phyloP scores from a whole-genome alignment of 2,329 filamentous ascomycete species.

The Sordariomycetes sp. region DNA sequence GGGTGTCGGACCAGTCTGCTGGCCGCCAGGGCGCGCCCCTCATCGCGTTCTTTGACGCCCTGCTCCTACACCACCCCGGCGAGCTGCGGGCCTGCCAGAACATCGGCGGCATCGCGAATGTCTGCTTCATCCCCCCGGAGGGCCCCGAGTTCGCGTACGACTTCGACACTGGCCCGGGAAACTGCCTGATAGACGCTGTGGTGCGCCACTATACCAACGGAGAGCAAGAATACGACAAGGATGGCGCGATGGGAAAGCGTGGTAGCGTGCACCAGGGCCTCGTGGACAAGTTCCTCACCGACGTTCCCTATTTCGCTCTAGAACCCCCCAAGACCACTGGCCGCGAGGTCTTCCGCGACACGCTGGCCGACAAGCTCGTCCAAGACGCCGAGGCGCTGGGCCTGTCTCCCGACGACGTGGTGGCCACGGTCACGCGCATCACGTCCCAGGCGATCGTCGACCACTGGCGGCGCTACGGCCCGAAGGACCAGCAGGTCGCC shows the following conservation, averaged over 20 bases:
- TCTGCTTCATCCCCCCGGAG: conserved; percentile 47
- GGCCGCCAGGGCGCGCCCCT: conserved; percentile 44
- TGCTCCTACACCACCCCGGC: conserved; percentile 43
- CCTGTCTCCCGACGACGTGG: conserved; percentile 36
- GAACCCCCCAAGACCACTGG: conserved; percentile 47
- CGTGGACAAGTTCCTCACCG: conserved; percentile 36
- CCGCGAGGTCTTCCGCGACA: conserved; percentile 48
- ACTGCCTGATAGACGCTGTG: conserved; percentile 44
- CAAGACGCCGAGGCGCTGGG: conserved; percentile 29
- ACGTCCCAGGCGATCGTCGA: conserved; percentile 46
- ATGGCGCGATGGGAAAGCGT: conserved; percentile 36
- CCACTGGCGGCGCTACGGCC: conserved; percentile 31
- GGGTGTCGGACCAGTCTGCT: conserved; percentile 44
- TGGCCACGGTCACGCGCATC: conserved; percentile 49
- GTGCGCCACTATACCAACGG: conserved; percentile 43
- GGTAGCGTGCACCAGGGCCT: conserved; percentile 38
- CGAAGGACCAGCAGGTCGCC: conserved; percentile 21
- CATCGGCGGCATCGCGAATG: conserved; percentile 50
- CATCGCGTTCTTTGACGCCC: conserved; percentile 45
- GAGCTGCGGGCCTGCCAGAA: conserved; percentile 50
- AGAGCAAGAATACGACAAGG: conserved; percentile 34
- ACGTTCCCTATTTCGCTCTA: conserved; percentile 36
- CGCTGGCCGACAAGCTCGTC: conserved; percentile 40
- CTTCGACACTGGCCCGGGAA: conserved; percentile 46
- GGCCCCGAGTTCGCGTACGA: conserved; percentile 23